phyloP scores from a whole-genome alignment of 2,329 filamentous ascomycete genomes.

The Amesomyces nigricolor region DNA sequence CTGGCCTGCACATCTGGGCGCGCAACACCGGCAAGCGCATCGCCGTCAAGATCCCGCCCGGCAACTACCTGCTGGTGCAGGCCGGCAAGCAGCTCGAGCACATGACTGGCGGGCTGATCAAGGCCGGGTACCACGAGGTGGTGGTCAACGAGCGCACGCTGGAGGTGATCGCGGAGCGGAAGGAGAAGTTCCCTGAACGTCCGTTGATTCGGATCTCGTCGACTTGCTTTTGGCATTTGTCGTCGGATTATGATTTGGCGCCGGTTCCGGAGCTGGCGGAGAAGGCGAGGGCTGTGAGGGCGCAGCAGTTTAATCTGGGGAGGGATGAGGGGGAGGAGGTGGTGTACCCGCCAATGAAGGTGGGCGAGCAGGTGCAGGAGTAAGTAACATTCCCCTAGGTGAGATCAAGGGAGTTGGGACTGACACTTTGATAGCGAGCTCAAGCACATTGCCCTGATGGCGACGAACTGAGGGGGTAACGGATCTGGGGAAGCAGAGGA shows the following conservation, averaged over 20 bases:
- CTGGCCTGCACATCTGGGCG: conserved; percentile 58
- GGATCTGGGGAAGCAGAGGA: too few species aligned
- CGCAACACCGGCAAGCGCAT: conserved; percentile 57
- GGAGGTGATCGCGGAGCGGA: conserved; percentile 41
- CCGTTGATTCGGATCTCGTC: conserved; percentile 54
- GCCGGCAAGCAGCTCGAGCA: conserved; percentile 60
- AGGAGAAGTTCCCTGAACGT: conserved; percentile 38
- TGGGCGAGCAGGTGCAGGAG: conserved; percentile 54
- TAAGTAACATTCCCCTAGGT: conserved; percentile 31
- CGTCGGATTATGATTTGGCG: conserved; percentile 49
- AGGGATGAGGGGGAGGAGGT: conserved; percentile 48
- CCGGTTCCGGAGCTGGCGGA: conserved; percentile 46
- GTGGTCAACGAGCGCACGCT: conserved; percentile 51
- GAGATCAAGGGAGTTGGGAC: not conserved
- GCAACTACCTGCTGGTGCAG: conserved; percentile 55
- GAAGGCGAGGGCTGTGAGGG: conserved; percentile 40
- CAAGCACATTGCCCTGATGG: conserved; percentile 28
- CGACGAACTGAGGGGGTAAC: conserved; percentile 1
- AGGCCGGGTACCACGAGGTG: conserved; percentile 58
- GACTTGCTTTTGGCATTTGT: conserved; percentile 57
- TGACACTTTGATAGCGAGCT: conserved; percentile 36
- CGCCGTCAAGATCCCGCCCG: conserved; percentile 52
- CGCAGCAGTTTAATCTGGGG: conserved; percentile 43
- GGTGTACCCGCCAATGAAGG: conserved; percentile 49
- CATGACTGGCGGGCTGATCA: conserved; percentile 54